A percentile compares a stretch with the other conserved stretches of the same genome.
These are phyloP conservation scores for Tolypocladium endophyticum DNA, from an alignment of 2,329 filamentous ascomycete genomes.

Conservation along the genomic window DNA sequence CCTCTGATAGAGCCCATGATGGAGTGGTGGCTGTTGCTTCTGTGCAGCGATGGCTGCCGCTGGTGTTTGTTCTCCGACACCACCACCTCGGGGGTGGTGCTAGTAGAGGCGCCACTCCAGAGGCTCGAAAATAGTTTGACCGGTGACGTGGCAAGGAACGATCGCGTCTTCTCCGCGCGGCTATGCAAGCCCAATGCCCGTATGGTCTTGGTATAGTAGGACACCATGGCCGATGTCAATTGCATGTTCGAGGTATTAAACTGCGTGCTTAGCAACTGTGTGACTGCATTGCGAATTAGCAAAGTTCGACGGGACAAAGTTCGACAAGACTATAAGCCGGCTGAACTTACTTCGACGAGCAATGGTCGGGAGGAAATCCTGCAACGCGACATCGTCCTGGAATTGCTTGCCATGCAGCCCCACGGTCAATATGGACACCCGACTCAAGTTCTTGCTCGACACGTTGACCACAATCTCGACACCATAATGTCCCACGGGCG, in stretches of 20 bases:
- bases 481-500: conserved; percentile 55
- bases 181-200: conserved; percentile 55
- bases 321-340: not conserved
- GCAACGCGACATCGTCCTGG: conserved; percentile 60
- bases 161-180: conserved; percentile 53
- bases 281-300: conserved; percentile 42
- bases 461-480: conserved; percentile 63
- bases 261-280: conserved; percentile 60
- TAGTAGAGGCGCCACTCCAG: conserved; percentile 50
- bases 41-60: conserved; percentile 29
- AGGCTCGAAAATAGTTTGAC: conserved; percentile 84
- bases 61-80: conserved; percentile 25
- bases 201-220: conserved; percentile 68
- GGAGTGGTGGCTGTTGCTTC: conserved; percentile 38
- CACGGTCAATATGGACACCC: conserved; percentile 38
- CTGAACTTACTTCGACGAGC: conserved; percentile 55
- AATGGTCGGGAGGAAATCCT: conserved; percentile 65
- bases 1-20: conserved; percentile 44
- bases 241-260: conserved; percentile 55
- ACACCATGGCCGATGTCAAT: conserved; percentile 59
- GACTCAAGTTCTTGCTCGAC: conserved; percentile 38
- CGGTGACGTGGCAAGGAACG: conserved; percentile 71
- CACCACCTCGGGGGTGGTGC: conserved; percentile 14
- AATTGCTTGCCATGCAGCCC: conserved; percentile 63
- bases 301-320: not conserved